phyloP scores from a whole-genome alignment of 2,329 filamentous ascomycete species.

The Ophiocordyceps camponoti-saundersi region DNA sequence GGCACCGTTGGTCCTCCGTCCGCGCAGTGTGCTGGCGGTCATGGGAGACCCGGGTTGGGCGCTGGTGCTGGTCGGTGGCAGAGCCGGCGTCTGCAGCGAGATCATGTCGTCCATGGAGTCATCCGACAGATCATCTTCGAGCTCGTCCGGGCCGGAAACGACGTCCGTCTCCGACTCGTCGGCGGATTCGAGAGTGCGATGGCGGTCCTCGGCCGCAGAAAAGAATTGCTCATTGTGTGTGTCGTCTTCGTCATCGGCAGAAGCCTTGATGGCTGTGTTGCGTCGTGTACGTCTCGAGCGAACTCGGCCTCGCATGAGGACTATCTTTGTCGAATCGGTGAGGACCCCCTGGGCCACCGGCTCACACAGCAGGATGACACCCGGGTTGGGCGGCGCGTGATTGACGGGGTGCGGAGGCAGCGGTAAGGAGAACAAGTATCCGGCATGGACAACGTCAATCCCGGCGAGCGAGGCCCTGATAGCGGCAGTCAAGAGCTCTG shows the following conservation, averaged over 20 bases:
- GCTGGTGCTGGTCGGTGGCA: constrained; percentile 64
- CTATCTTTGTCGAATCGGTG: constrained; percentile 61
- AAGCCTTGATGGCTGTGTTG: constrained; percentile 23
- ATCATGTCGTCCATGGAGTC: constrained; percentile 92
- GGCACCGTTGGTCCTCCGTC: constrained; percentile 50
- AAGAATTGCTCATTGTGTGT: constrained; percentile 83
- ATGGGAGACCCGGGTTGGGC: constrained; percentile 69
- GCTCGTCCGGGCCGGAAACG: constrained; percentile 43
- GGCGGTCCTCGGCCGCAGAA: constrained; percentile 72
- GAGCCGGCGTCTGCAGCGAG: constrained; percentile 61
- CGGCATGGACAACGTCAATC: constrained; percentile 63
- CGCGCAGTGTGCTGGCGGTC: constrained; percentile 42
- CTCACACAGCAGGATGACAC: constrained; percentile 82
- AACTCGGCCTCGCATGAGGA: constrained; percentile 51
- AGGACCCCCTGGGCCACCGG: constrained; percentile 81
- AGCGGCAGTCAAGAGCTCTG: constrained; percentile 44
- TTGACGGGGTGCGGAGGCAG: constrained; percentile 75
- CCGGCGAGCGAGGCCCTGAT: constrained; percentile 59
- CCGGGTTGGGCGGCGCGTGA: constrained; percentile 67
- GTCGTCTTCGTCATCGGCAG: constrained; percentile 50
- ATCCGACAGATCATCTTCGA: constrained; percentile 61
- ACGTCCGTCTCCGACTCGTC: constrained; percentile 48
- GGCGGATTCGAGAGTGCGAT: constrained; percentile 37
- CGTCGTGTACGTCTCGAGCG: constrained; percentile 34
- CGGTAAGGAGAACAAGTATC: constrained; percentile 63